phyloP scores from a whole-genome alignment of 371 early-diverging fungal genomes.

The Apophysomyces sp. region DNA sequence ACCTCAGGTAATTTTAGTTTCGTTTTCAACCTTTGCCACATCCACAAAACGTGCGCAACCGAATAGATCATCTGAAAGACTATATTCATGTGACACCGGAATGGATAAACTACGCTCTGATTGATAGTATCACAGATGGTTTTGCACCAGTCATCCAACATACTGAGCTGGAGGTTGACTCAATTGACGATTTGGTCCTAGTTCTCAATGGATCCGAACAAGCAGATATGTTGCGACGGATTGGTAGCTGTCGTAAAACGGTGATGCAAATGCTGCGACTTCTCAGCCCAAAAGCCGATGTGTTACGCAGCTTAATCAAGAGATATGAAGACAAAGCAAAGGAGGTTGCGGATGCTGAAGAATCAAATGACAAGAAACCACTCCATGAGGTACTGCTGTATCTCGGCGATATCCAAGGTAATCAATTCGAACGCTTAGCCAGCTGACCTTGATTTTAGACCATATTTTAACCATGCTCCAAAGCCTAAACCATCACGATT shows the following conservation, averaged over 20 bases:
- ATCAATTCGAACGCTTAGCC: neutral
- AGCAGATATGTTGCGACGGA: slow-evolving; percentile 84
- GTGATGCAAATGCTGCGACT: slow-evolving; percentile 80
- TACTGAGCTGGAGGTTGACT: slow-evolving; percentile 86
- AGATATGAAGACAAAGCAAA: slow-evolving; percentile 56
- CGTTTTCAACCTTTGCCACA: slow-evolving; percentile 63
- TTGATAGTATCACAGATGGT: slow-evolving; percentile 84
- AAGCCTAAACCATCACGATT: slow-evolving; percentile 88
- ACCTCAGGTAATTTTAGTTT: slow-evolving; percentile 38
- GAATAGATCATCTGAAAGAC: slow-evolving; percentile 64
- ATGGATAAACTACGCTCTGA: slow-evolving; percentile 90
- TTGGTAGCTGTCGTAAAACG: slow-evolving; percentile 80
- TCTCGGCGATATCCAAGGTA: slow-evolving; percentile 89
- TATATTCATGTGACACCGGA: slow-evolving; percentile 68
- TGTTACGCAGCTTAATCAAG: slow-evolving; percentile 69
- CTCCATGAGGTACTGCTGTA: slow-evolving; percentile 66
- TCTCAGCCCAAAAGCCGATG: slow-evolving; percentile 80
- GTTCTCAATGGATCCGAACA: slow-evolving; percentile 74
- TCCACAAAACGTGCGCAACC: slow-evolving; percentile 59
- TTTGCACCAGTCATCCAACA: slow-evolving; percentile 80
- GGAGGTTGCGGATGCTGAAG: slow-evolving; percentile 27
- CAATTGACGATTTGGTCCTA: slow-evolving; percentile 90
- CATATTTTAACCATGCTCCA: slow-evolving; percentile 95
- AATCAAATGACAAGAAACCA: slow-evolving; percentile 22
- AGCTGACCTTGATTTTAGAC: slow-evolving; percentile 47